Conservation (phyloP, 495 filamentous ascomycete genomes). For the Bacidia rubella region DNA sequence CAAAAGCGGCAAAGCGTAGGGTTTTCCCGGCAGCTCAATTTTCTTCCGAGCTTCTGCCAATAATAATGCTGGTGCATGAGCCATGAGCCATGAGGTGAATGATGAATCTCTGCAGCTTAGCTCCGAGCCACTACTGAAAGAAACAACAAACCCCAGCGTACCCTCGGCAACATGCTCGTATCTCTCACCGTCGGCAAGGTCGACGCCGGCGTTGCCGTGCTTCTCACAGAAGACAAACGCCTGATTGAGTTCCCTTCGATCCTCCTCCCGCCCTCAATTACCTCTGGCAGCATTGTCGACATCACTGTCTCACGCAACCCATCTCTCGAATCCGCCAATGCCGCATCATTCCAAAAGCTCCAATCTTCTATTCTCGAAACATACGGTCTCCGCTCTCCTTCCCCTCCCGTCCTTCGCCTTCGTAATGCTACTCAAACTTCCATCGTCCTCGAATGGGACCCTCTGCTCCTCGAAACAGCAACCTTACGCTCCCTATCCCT, state of each 20-base stretch:
- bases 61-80: no score
- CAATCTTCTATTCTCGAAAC: conserved; percentile 76
- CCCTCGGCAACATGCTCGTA: conserved; percentile 83
- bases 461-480: conserved; percentile 82
- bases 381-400: conserved; percentile 73
- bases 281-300: conserved; percentile 92
- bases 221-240: conserved; percentile 92
- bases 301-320: conserved; percentile 89
- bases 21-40: no score
- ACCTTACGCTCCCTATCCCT: conserved; percentile 76
- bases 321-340: conserved; percentile 56
- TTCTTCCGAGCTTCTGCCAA: no score
- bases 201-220: conserved; percentile 92
- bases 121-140: no score
- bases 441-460: conserved; percentile 95
- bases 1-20: no score
- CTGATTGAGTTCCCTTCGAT: conserved; percentile 98
- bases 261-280: conserved; percentile 85
- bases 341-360: conserved; percentile 61
- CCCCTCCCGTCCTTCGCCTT: conserved; percentile 68
- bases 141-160: no score
- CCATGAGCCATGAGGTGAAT: no score
- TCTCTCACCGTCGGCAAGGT: conserved; percentile 98
- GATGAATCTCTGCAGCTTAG: no score
- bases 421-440: conserved; percentile 95